Conservation (phyloP, 1,284 basidiomycete genomes). For the Microbotryum intermedium region DNA sequence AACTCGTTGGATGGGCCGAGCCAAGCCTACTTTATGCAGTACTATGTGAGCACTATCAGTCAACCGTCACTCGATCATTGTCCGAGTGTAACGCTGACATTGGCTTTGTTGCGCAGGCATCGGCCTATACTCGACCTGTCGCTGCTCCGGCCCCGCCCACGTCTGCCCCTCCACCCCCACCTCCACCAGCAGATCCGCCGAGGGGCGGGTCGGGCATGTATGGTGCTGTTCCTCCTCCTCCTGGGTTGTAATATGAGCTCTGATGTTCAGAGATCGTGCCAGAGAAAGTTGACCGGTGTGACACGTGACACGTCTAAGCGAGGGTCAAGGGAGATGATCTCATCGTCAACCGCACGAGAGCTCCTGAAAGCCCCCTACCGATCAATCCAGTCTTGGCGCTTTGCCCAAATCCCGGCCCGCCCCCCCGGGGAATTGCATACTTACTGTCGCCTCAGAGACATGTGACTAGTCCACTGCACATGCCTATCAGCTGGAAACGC, state of each 20-base stretch:
- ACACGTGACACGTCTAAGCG: too few species aligned
- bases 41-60: background rate
- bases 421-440: too few species aligned
- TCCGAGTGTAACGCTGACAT: background rate
- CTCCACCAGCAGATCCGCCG: background rate
- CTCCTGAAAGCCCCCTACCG: too few species aligned
- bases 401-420: too few species aligned
- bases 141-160: background rate
- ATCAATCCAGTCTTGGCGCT: too few species aligned
- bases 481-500: too few species aligned
- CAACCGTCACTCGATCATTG: background rate
- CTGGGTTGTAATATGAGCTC: background rate
- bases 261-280: too few species aligned
- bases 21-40: slow-evolving; percentile 30
- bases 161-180: background rate
- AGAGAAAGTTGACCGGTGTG: too few species aligned
- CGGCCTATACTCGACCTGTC: background rate
- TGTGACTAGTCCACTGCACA: too few species aligned
- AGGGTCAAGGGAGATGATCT: too few species aligned
- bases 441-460: too few species aligned
- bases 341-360: too few species aligned
- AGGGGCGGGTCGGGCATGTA: background rate
- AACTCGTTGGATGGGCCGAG: slow-evolving; percentile 24
- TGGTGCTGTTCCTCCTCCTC: slow-evolving; percentile 3
- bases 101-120: background rate